Evolutionary conservation across 495 filamentous ascomycete genomes (phyloP), one percentile per base, ranked within the genome.

Genomic region (Aspergillus asperescens): DNA sequence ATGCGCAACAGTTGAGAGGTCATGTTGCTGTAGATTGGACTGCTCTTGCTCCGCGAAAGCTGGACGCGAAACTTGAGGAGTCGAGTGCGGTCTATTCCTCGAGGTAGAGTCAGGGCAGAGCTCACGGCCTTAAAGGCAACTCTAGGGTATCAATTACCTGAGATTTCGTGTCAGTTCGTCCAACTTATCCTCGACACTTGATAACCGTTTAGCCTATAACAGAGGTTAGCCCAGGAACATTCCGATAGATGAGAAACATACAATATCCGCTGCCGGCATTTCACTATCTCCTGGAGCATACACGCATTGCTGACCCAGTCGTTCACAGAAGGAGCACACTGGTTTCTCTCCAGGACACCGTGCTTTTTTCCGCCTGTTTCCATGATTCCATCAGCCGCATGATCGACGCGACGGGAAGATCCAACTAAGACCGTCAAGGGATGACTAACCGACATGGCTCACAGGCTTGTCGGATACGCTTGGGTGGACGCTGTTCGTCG

Each of bases 291-390:
- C 22, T 13, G 56, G 58, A 0, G 66, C 52, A 50, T 74, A 76
- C 12, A 63, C 55, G 44, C 72, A 75, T 38, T 56, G 44, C 52
- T 75, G 70, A 9, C 69, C 66, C 38, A 75, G 54, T 5, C 72
- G 66, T 34, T 63, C 52, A 32, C 72, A 75, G 22, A 65, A 71
- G 0, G 72, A 75, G 50, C 72, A 75, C 13, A 53, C 58, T 4
- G 72, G 72, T 45, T 66, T 70, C 48, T 75, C 70, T 8, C 72
- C 72, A 0, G 71, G 69, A 48, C 72, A 75, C 28, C 69, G 62
- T 18, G 70, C 67, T 52, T 75, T 75, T 53, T 74, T 73, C 15
- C 71, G 61, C 20, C 71, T 74, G 29, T n/a, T 38, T 12, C 19
- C 16, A 45, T 35, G 2, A 4, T 15, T n/a, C 16, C 32, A 35